phyloP scores from a whole-genome alignment of 345 rosid genomes.

The Salix dunnii region DNA sequence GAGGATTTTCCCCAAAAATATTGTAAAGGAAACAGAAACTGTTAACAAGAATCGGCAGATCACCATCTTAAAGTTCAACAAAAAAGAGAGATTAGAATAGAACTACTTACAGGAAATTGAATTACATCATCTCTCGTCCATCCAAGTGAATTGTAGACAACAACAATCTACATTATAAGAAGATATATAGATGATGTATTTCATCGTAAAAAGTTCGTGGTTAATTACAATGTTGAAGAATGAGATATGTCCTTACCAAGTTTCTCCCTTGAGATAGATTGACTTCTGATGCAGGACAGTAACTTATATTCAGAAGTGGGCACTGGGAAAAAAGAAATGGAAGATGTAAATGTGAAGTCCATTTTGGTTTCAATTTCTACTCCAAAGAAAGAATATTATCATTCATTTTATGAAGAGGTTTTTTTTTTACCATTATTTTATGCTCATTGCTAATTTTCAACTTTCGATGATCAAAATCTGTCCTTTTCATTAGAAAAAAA shows the following conservation, averaged over 20 bases:
- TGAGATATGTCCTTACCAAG: slow-evolving; percentile 51
- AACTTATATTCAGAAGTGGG: slow-evolving; percentile 89
- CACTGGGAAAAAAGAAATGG: slow-evolving; percentile 47
- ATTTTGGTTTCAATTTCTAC: slow-evolving; percentile 13
- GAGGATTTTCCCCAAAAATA: neutral
- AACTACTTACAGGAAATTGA: slow-evolving; percentile 74
- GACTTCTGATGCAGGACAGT: slow-evolving; percentile 82
- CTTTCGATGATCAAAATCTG: neutral
- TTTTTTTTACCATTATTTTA: neutral
- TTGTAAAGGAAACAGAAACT: neutral
- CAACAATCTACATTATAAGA: slow-evolving; percentile 48
- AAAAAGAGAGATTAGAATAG: neutral
- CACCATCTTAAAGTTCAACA: neutral
- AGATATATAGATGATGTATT: slow-evolving; percentile 14
- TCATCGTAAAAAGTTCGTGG: slow-evolving; percentile 11
- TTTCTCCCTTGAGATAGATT: slow-evolving; percentile 53
- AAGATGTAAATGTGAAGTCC: neutral
- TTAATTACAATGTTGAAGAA: slow-evolving; percentile 1
- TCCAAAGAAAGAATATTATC: neutral
- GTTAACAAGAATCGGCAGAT: neutral
- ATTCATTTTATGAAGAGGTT: neutral
- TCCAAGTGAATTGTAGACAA: slow-evolving; percentile 91
- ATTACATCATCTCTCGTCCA: slow-evolving; percentile 86
- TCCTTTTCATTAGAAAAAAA: neutral
- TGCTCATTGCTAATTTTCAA: neutral